Base-by-base conservation (phyloP, 1,139 yeast genomes). In the Debaryomycetaceae sp. region DNA sequence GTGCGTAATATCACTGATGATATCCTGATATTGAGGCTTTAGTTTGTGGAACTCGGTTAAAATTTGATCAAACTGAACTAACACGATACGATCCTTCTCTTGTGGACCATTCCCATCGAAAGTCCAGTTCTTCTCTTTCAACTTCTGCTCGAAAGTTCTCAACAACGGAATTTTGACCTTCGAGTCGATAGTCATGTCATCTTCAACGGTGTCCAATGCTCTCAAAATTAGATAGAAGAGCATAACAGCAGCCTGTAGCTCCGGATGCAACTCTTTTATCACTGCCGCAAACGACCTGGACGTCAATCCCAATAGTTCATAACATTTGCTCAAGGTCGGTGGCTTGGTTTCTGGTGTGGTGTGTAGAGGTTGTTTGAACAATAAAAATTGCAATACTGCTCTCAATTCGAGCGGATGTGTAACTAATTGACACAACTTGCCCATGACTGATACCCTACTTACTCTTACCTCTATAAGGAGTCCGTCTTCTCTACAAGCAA, bases 151-250 rank as follows among this genome's bases (percentile, higher is more conserved):
- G 64, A 95, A 95, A 3, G 63, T 57, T 50, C 95, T 78, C 53
- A 95, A 75, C 47, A 91, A 62, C 1, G 95, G 91, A 24, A 90
- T 72, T 66, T 93, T 93, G 48, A 80, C 58, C 22, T 75, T 75
- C 6, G 88, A 82, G 47, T 81, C 83, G 46, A 95, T 68, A 7
- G 93, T 78, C 95, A 91, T 93, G 61, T 95, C 99, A 65, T 95
- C 99, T 65, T 95, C 99, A 47, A 95, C 78, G 1, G 99, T 95
- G 62, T 95, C 99, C 57, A 95, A 78, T 0, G 96, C 99, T 50
- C 99, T 78, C 54, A 93, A 72, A 27, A 90, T 78, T 49, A 93
- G 68, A 65, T 93, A 93, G 66, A 95, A 93, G 6, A 93, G 51
- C 90, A 83, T 83, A 43, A 88, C 78, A 0, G 86, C 87, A 54